Conservation (phyloP, 2,329 filamentous ascomycete species). For the Blastomyces parvus region DNA sequence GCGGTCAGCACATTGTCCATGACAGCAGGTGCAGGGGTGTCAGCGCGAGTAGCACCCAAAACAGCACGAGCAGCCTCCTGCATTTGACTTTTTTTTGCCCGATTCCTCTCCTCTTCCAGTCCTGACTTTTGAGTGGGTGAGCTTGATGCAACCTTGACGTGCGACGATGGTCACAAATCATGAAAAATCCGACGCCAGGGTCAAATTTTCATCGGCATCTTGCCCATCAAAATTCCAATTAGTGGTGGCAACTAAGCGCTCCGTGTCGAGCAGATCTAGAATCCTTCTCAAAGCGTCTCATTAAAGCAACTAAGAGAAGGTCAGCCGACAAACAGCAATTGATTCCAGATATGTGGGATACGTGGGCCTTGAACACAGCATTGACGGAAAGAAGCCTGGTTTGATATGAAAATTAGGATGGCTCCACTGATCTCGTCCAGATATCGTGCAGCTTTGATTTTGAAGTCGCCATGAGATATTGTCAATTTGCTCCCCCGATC, state of each 20-base stretch:
- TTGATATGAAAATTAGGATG: not conserved
- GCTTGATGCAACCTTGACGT: constrained; percentile 3
- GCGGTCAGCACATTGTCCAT: not conserved
- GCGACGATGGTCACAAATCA: not conserved
- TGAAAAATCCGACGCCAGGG: not conserved
- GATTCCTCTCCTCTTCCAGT: not conserved
- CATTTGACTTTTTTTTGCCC: not conserved
- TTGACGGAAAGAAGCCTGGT: not conserved
- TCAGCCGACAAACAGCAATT: not conserved
- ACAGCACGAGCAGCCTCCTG: not conserved
- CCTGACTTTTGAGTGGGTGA: not conserved
- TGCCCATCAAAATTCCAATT: not conserved
- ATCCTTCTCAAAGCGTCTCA: not conserved
- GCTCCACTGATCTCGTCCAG: not conserved
- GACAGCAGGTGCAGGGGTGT: not conserved
- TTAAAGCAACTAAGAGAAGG: not conserved
- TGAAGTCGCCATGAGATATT: not conserved
- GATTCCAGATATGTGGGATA: not conserved
- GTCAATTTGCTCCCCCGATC: not conserved
- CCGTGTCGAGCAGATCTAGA: not conserved
- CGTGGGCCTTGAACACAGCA: not conserved
- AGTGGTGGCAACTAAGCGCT: not conserved
- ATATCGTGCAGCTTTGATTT: not conserved
- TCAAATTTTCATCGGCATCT: not conserved
- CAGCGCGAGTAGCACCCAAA: not conserved